Percentiles rank a stretch among this genome's conserved stretches.
These are phyloP conservation scores for Colletotrichum tanaceti DNA, from an alignment of 2,329 filamentous ascomycete species.

Conservation along the genomic window DNA sequence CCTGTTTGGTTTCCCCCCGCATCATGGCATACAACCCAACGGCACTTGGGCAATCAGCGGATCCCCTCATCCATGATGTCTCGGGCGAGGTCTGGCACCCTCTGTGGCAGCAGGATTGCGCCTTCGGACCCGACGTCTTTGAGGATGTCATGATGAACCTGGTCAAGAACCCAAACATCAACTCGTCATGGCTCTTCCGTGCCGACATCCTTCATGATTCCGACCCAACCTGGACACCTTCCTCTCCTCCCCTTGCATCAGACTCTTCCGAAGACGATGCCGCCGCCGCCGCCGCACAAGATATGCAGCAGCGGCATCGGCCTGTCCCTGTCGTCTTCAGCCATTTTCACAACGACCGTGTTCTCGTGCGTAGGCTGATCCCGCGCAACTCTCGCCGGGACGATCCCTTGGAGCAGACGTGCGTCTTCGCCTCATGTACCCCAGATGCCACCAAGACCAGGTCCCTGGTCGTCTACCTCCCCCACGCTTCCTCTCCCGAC, in stretches of 20 bases:
- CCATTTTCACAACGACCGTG: constrained; percentile 61
- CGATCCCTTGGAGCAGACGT: constrained; percentile 82
- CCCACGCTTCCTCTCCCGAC: constrained; percentile 71
- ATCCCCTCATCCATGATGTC: constrained; percentile 51
- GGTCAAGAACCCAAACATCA: constrained; percentile 82
- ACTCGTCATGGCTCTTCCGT: constrained; percentile 80
- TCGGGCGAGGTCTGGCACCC: constrained; percentile 62
- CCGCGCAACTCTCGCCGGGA: constrained; percentile 86
- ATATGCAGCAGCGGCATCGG: constrained; percentile 24
- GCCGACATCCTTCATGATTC: constrained; percentile 76
- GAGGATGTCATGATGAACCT: constrained; percentile 77
- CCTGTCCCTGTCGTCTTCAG: constrained; percentile 59
- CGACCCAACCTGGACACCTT: constrained; percentile 48
- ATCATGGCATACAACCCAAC: constrained; percentile 52
- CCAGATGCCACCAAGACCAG: constrained; percentile 42
- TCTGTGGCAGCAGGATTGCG: constrained; percentile 67
- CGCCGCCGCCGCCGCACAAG: constrained; percentile 37
- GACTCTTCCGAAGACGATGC: constrained; percentile 45
- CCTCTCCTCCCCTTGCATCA: constrained; percentile 34
- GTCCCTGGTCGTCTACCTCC: constrained; percentile 79
- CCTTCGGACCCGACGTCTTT: constrained; percentile 73
- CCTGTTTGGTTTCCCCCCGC: neutral
- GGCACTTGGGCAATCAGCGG: constrained; percentile 48
- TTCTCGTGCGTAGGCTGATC: constrained; percentile 80
- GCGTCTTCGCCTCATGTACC: constrained; percentile 70